A percentile compares a stretch with the other conserved stretches of the same genome.
phyloP scores from a whole-genome alignment of 1,284 basidiomycete genomes.

The Agroathelia rolfsii region DNA sequence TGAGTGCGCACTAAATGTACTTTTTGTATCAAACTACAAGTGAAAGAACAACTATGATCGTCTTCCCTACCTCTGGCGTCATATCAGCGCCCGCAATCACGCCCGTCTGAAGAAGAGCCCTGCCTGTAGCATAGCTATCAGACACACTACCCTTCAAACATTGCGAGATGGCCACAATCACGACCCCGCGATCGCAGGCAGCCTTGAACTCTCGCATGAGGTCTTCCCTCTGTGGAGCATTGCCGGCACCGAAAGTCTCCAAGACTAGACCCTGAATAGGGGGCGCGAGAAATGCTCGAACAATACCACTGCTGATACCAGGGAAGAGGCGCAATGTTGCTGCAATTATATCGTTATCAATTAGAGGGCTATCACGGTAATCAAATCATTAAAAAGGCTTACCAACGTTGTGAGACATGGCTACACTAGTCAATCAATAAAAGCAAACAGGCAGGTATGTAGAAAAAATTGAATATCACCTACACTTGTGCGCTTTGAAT shows the following conservation, averaged over 20 bases:
- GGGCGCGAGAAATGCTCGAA: slow-evolving; percentile 64
- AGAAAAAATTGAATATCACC: slow-evolving; percentile 10
- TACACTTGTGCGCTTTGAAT: slow-evolving; percentile 76
- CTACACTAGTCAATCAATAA: slow-evolving; percentile 26
- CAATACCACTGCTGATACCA: slow-evolving; percentile 66
- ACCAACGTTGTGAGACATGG: slow-evolving; percentile 74
- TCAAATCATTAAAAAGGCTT: too few species aligned
- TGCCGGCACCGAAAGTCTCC: slow-evolving; percentile 86
- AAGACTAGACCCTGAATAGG: slow-evolving; percentile 74
- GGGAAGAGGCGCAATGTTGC: slow-evolving; percentile 80
- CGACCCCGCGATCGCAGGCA: slow-evolving; percentile 74
- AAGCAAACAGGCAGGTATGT: slow-evolving; percentile 5
- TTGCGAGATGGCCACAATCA: slow-evolving; percentile 88
- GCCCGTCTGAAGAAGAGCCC: slow-evolving; percentile 61
- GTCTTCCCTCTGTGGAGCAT: slow-evolving; percentile 67
- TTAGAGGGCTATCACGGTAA: too few species aligned
- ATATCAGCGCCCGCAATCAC: slow-evolving; percentile 80
- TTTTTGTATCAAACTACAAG: too few species aligned
- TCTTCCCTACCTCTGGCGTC: slow-evolving; percentile 87
- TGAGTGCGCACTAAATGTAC: slow-evolving; percentile 78
- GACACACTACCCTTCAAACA: slow-evolving; percentile 79
- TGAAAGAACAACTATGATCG: slow-evolving; percentile 4
- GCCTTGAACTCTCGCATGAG: slow-evolving; percentile 63
- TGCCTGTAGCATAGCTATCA: slow-evolving; percentile 75
- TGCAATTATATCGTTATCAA: slow-evolving; percentile 19